These are phyloP conservation scores for Thelonectria rubi DNA, from an alignment of 2,329 filamentous ascomycete species.

Conservation along the genomic window DNA sequence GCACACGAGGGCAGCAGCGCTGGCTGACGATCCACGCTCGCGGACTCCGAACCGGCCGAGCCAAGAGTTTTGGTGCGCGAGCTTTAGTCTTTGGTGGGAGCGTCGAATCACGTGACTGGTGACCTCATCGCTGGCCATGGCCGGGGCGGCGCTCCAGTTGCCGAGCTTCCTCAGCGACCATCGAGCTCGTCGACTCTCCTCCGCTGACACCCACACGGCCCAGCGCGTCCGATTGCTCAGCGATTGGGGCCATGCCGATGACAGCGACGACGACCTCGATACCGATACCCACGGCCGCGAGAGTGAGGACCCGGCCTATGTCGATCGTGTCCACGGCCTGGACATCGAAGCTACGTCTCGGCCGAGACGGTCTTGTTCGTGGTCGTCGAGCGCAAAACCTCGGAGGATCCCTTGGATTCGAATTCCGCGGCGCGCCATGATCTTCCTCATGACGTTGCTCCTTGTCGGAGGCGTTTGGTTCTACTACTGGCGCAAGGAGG, in stretches of 20 bases:
- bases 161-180: constrained; percentile 27
- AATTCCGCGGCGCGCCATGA: constrained; percentile 42
- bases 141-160: constrained; percentile 23
- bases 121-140: constrained; percentile 23
- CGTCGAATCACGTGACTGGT: constrained; percentile 19
- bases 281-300: neutral
- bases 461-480: constrained; percentile 45
- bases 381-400: constrained; percentile 1
- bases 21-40: neutral
- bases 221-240: constrained; percentile 33
- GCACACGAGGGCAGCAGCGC: neutral
- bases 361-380: constrained; percentile 5
- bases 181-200: constrained; percentile 25
- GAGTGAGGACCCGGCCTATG: neutral
- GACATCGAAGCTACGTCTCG: constrained; percentile 18
- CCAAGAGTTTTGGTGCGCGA: constrained; percentile 5
- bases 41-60: neutral
- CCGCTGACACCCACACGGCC: constrained; percentile 16
- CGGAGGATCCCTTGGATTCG: constrained; percentile 24
- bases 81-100: constrained; percentile 8
- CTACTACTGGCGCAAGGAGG: constrained; percentile 57
- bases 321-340: constrained; percentile 4
- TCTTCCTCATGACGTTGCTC: constrained; percentile 48
- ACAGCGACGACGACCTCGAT: constrained; percentile 2
- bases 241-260: constrained; percentile 32